A percentile compares a stretch with the other conserved stretches of the same genome.
Evolutionary conservation across 768 basidiomycete species (phyloP).

Genomic region (Boletus rubescentipes): DNA sequence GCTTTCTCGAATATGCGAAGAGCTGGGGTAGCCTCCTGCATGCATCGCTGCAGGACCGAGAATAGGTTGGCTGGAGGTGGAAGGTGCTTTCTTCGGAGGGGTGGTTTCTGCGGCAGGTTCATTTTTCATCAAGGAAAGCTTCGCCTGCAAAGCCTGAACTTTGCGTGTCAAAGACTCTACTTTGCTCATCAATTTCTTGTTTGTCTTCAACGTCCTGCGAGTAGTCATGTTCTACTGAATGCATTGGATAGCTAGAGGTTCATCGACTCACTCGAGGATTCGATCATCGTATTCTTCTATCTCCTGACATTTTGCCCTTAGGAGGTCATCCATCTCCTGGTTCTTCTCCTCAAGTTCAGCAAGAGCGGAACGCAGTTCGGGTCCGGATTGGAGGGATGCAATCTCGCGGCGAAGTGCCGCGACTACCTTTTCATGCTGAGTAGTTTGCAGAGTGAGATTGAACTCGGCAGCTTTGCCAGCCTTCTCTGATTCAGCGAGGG

Average conservation of each 20-base stretch:
- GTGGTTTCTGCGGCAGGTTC: constrained; percentile 8
- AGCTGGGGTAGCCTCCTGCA: neutral
- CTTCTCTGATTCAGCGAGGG: constrained; percentile 55
- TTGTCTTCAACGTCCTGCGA: constrained; percentile 70
- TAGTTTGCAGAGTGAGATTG: constrained; percentile 59
- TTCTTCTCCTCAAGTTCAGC: constrained; percentile 67
- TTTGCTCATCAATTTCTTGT: constrained; percentile 70
- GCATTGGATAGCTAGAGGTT: constrained; percentile 3
- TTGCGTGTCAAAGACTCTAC: constrained; percentile 73
- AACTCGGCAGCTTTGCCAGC: constrained; percentile 61
- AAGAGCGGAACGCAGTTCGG: constrained; percentile 55
- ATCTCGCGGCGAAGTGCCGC: constrained; percentile 59
- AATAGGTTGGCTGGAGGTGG: constrained; percentile 15
- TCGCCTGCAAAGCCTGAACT: constrained; percentile 68
- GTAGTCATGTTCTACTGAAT: constrained; percentile 3
- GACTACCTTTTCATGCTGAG: constrained; percentile 67
- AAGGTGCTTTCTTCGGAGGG: constrained; percentile 7
- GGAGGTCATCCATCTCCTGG: constrained; percentile 71
- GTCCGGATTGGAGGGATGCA: constrained; percentile 47
- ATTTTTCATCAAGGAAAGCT: constrained; percentile 55
- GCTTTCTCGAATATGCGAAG: constrained; percentile 25
- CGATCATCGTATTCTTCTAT: constrained; percentile 86
- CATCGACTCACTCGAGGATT: constrained; percentile 58
- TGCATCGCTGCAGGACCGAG: constrained; percentile 6
- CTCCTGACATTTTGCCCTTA: constrained; percentile 67